phyloP scores from a whole-genome alignment of 768 basidiomycete genomes.

The Coprinellus micaceus region DNA sequence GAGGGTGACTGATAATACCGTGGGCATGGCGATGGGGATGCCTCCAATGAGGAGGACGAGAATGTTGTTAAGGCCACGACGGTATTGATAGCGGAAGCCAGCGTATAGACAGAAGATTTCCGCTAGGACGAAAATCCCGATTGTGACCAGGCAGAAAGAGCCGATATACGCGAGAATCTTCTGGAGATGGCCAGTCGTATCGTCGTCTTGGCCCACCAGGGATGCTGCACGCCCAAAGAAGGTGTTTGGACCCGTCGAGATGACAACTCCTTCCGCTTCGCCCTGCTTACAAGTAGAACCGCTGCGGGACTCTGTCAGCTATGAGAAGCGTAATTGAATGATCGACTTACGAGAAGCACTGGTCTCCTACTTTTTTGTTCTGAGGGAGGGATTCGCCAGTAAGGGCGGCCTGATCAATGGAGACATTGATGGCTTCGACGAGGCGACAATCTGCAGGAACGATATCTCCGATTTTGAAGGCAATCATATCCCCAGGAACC shows the following conservation, averaged over 20 bases:
- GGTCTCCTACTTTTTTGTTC: conserved; percentile 89
- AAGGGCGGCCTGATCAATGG: conserved; percentile 96
- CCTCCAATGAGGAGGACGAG: conserved; percentile 98
- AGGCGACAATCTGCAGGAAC: conserved; percentile 98
- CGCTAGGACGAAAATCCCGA: conserved; percentile 92
- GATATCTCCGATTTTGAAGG: conserved; percentile 99
- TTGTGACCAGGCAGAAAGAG: conserved; percentile 93
- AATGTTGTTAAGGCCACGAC: conserved; percentile 94
- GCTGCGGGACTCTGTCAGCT: conserved; percentile 33
- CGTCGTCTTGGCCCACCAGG: conserved; percentile 95
- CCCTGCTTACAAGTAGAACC: conserved; percentile 99
- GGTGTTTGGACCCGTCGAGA: conserved; percentile 95
- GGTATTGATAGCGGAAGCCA: conserved; percentile 86
- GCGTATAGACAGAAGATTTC: conserved; percentile 95
- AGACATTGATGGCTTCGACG: conserved; percentile 93
- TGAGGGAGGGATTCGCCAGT: conserved; percentile 96
- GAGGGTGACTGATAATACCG: conserved; percentile 95
- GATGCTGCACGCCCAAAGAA: conserved; percentile 99
- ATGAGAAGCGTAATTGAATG: conserved; percentile 8
- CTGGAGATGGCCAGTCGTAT: conserved; percentile 97
- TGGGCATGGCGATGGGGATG: conserved; percentile 99
- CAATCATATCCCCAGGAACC: conserved; percentile 93
- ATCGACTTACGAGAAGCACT: conserved; percentile 90
- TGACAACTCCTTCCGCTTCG: conserved; percentile 98
- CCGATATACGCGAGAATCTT: conserved; percentile 98